Conservation (phyloP, 2,329 filamentous ascomycete genomes). For the Colletotrichum tanaceti region DNA sequence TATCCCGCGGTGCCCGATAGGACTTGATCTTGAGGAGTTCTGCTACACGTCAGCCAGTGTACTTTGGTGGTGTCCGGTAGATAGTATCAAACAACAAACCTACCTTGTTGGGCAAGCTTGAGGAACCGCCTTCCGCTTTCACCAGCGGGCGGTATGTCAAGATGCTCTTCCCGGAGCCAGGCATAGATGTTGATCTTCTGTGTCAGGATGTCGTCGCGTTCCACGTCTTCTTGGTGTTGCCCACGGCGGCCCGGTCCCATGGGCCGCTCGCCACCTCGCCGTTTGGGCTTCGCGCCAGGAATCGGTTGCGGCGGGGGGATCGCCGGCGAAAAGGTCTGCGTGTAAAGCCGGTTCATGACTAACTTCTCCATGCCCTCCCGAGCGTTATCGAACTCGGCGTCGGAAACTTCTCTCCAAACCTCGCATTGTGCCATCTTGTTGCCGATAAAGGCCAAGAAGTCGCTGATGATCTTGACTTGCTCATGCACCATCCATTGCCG, state of each 20-base stretch:
- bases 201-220: conserved; percentile 92
- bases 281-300: conserved; percentile 74
- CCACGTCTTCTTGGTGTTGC: conserved; percentile 98
- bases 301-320: conserved; percentile 85
- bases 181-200: conserved; percentile 98
- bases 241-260: conserved; percentile 87
- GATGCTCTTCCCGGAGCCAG: conserved; percentile 92
- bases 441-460: conserved; percentile 95
- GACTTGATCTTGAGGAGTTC: conserved; percentile 96
- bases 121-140: conserved; percentile 91
- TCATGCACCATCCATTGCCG: conserved; percentile 99
- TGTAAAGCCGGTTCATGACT: conserved; percentile 97
- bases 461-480: conserved; percentile 98
- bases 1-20: conserved; percentile 96
- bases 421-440: conserved; percentile 99
- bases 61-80: conserved; percentile 14
- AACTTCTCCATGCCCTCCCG: conserved; percentile 99
- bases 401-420: conserved; percentile 94
- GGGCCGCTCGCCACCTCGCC: conserved; percentile 74
- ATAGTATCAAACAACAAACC: conserved; percentile 42
- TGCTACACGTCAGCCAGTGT: conserved; percentile 53
- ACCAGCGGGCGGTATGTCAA: conserved; percentile 88
- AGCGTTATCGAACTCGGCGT: conserved; percentile 98
- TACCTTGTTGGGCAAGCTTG: conserved; percentile 88
- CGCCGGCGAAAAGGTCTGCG: conserved; percentile 94